Percentiles rank a stretch among this genome's conserved stretches.
phyloP scores from a whole-genome alignment of 169 alveolate species.

The Eimeria sp. region DNA sequence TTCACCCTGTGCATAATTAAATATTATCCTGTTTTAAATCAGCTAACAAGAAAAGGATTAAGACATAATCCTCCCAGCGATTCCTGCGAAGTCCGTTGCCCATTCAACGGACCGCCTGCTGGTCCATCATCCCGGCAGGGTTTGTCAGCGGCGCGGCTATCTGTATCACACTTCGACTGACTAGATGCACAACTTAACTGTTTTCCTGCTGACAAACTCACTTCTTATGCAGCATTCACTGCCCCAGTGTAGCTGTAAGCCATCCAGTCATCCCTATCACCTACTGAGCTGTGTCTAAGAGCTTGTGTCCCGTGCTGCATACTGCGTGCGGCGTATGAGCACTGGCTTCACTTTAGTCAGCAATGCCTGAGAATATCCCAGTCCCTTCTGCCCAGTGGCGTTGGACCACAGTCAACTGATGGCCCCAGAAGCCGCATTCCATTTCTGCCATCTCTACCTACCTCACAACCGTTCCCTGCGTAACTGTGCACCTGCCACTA shows the following conservation, averaged over 20 bases:
- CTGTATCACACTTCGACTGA: neutral
- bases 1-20: neutral
- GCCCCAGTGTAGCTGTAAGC: neutral
- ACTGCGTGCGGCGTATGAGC: neutral
- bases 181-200: neutral
- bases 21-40: neutral
- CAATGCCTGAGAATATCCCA: neutral
- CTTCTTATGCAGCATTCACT: neutral
- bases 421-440: neutral
- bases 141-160: constrained; percentile 2
- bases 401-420: neutral
- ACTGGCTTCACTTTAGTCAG: too few relatives aligned
- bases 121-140: neutral
- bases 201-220: neutral
- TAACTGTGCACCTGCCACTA: neutral
- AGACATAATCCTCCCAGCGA: neutral
- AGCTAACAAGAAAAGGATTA: neutral
- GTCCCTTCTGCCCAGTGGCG: neutral
- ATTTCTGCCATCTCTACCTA: neutral
- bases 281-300: neutral
- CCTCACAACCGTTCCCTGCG: neutral
- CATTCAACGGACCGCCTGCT: neutral
- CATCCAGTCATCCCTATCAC: neutral
- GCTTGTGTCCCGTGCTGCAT: neutral
- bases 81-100: neutral